Percentiles rank a stretch among this genome's conserved stretches.
These are phyloP conservation scores for Sugiyamaella paludigena DNA, from an alignment of 1,139 yeast species.

Conservation along the genomic window DNA sequence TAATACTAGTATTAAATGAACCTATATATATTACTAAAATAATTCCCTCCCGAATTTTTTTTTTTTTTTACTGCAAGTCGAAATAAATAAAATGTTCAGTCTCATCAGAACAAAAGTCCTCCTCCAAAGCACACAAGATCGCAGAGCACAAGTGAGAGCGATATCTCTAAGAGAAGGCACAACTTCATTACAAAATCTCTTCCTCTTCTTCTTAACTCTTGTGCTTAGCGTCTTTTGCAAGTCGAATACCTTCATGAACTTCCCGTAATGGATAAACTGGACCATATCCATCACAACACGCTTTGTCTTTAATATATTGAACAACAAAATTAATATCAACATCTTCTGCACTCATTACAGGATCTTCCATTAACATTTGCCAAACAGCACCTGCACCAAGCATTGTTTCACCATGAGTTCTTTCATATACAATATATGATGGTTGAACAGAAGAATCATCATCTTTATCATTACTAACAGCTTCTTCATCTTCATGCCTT, in stretches of 20 bases:
- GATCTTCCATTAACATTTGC: slow-evolving; percentile 56
- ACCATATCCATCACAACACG: slow-evolving; percentile 77
- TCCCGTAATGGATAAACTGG: slow-evolving; percentile 57
- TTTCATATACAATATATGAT: slow-evolving; percentile 32
- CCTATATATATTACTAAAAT: background rate
- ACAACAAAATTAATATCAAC: slow-evolving; percentile 60
- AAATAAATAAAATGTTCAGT: too few species aligned
- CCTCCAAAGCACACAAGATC: too few species aligned
- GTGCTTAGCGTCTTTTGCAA: slow-evolving; percentile 18
- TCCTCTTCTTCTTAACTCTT: background rate
- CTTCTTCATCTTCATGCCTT: slow-evolving; percentile 21
- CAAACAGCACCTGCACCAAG: slow-evolving; percentile 78
- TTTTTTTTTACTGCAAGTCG: too few species aligned
- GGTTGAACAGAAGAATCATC: slow-evolving; percentile 19
- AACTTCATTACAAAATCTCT: background rate
- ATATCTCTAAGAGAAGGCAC: background rate
- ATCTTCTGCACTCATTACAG: slow-evolving; percentile 39
- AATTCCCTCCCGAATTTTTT: too few species aligned
- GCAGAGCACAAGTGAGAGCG: too few species aligned
- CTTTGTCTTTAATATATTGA: slow-evolving; percentile 59
- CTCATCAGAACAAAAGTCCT: too few species aligned
- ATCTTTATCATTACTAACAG: background rate
- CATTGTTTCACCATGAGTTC: slow-evolving; percentile 39
- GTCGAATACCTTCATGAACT: slow-evolving; percentile 26
- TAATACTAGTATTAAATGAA: background rate